These are phyloP conservation scores for Lycium barbarum DNA, from an alignment of 257 asterid species.

Conservation along the genomic window DNA sequence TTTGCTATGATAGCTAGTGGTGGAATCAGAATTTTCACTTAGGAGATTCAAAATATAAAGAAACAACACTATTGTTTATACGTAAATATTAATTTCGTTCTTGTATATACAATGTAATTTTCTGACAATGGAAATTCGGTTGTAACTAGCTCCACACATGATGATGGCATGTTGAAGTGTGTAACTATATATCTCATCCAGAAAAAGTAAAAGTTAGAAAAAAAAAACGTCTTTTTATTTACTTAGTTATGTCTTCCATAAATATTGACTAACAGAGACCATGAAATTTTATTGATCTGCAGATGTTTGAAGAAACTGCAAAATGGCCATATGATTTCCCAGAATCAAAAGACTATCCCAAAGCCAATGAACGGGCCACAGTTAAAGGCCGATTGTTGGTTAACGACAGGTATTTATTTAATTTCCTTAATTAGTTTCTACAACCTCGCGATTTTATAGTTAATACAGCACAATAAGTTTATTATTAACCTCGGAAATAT, in stretches of 20 bases:
- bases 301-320: slow-evolving; percentile 49
- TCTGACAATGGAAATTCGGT: too few relatives aligned
- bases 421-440: not conserved
- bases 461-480: not conserved
- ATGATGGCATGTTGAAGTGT: too few relatives aligned
- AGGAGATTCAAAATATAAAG: too few relatives aligned
- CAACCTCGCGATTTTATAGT: not conserved
- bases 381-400: slow-evolving; percentile 27
- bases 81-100: too few relatives aligned
- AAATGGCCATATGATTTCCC: slow-evolving; percentile 34
- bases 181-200: too few relatives aligned
- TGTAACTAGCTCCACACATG: too few relatives aligned
- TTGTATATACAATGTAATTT: too few relatives aligned
- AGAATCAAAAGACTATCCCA: slow-evolving; percentile 31
- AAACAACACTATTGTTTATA: too few relatives aligned
- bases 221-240: not conserved
- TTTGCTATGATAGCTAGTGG: too few relatives aligned
- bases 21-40: too few relatives aligned
- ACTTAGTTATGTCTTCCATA: not conserved
- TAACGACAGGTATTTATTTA: not conserved
- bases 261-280: not conserved
- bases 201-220: too few relatives aligned
- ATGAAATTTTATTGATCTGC: not conserved
- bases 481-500: not conserved
- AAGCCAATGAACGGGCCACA: slow-evolving; percentile 26